Percentiles rank a stretch among this genome's conserved stretches.
phyloP scores from a whole-genome alignment of 2,329 filamentous ascomycete species.

The Monosporascus sp. region DNA sequence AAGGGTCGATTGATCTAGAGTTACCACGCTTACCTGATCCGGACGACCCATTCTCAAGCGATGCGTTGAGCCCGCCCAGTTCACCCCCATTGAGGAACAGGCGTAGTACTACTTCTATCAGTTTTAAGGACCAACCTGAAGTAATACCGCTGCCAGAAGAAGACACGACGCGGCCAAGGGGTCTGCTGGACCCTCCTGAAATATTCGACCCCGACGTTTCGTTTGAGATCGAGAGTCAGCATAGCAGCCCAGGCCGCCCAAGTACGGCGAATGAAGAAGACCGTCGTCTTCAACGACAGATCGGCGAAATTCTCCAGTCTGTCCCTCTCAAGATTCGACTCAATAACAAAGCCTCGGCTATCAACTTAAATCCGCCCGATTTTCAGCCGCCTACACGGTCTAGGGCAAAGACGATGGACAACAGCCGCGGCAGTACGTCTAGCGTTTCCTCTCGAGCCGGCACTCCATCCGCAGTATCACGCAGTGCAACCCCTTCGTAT shows the following conservation, averaged over 20 bases:
- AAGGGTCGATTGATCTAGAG: conserved; percentile 41
- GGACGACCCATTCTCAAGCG: conserved; percentile 26
- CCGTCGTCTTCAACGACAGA: conserved; percentile 72
- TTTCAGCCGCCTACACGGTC: conserved; percentile 43
- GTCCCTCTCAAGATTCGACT: conserved; percentile 78
- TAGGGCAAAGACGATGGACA: conserved; percentile 39
- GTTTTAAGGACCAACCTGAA: conserved; percentile 42
- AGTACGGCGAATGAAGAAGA: conserved; percentile 38
- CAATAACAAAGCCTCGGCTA: conserved; percentile 46
- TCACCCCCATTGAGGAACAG: conserved; percentile 40
- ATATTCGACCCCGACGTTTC: conserved; percentile 43
- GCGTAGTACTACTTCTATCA: conserved; percentile 33
- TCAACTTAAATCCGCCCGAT: conserved; percentile 56
- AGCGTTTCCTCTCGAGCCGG: conserved; percentile 51
- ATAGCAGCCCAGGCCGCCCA: conserved; percentile 29
- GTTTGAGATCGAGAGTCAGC: conserved; percentile 27
- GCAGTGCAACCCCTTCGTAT: conserved; percentile 53
- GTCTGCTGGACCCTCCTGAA: conserved; percentile 39
- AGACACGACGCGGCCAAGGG: conserved; percentile 36
- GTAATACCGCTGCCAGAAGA: conserved; percentile 34
- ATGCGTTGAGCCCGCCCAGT: conserved; percentile 42
- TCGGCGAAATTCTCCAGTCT: conserved; percentile 69
- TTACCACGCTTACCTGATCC: conserved; percentile 28
- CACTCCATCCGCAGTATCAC: conserved; percentile 43
- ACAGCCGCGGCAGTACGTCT: conserved; percentile 43